A percentile compares a stretch with the other conserved stretches of the same genome.
Conservation (phyloP, 495 filamentous ascomycete genomes). For the Mycothermus thermophilus region DNA sequence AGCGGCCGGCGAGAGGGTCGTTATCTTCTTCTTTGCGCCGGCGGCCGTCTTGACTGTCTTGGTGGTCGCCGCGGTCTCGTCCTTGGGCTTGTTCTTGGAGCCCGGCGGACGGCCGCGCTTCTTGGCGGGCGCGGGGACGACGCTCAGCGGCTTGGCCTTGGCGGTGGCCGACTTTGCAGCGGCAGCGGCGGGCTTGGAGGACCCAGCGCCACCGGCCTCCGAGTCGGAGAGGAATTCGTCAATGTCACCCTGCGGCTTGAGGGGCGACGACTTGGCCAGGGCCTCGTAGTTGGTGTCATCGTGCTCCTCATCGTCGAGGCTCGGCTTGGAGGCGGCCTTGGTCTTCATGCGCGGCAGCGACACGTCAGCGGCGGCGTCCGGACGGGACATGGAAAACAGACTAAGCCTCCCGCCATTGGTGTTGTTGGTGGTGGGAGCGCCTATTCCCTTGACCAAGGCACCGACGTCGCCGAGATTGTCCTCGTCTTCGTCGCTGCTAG, state of each 20-base stretch:
- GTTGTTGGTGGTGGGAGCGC: constrained; percentile 31
- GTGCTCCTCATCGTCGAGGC: constrained; percentile 43
- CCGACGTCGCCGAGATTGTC: constrained; percentile 69
- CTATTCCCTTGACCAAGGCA: constrained; percentile 82
- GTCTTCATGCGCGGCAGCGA: constrained; percentile 37
- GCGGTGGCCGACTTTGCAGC: constrained; percentile 26
- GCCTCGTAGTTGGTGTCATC: constrained; percentile 80
- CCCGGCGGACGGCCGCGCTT: constrained; percentile 37
- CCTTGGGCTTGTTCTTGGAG: constrained; percentile 36
- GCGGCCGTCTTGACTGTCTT: constrained; percentile 17
- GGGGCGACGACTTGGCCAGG: constrained; percentile 46
- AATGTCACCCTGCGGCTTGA: constrained; percentile 41
- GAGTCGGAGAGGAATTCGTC: constrained; percentile 53
- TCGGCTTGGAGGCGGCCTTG: constrained; percentile 34
- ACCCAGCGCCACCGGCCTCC: constrained; percentile 26
- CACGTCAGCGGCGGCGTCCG: constrained; percentile 38
- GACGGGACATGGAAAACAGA: constrained; percentile 59
- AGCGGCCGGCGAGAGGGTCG: constrained; percentile 53
- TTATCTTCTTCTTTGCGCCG: constrained; percentile 23
- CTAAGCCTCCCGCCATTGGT: constrained; percentile 38
- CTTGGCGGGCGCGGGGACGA: constrained; percentile 33
- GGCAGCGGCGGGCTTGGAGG: constrained; percentile 26
- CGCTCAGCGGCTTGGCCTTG: constrained; percentile 22
- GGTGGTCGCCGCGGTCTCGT: constrained; percentile 11
- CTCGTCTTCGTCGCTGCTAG: constrained; percentile 33